These are phyloP conservation scores for Fusarium nygamai DNA, from an alignment of 2,329 filamentous ascomycete species.

Conservation along the genomic window DNA sequence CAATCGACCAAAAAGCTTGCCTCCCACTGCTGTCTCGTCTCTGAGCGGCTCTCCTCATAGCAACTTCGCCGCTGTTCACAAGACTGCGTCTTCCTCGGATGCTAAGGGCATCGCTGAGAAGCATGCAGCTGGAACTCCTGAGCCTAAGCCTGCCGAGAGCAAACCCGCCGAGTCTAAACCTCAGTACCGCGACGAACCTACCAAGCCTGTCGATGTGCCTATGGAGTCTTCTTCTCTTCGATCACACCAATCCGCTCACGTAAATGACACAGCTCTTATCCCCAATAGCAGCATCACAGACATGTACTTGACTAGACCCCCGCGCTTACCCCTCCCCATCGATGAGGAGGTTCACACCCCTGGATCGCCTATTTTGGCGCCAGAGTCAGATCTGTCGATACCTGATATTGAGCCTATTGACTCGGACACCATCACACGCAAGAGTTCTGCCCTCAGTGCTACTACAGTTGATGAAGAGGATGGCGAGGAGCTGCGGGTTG, in stretches of 20 bases:
- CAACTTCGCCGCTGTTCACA: slow-evolving; percentile 46
- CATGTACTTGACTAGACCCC: slow-evolving; percentile 77
- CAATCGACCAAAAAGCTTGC: slow-evolving; percentile 58
- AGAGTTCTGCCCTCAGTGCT: slow-evolving; percentile 68
- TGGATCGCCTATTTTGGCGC: slow-evolving; percentile 86
- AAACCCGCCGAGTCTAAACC: slow-evolving; percentile 32
- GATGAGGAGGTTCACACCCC: slow-evolving; percentile 91
- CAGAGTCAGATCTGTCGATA: slow-evolving; percentile 67
- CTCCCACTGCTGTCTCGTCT: slow-evolving; percentile 60
- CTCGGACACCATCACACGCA: slow-evolving; percentile 60
- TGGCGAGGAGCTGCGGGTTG: slow-evolving; percentile 78
- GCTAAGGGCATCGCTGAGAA: slow-evolving; percentile 19
- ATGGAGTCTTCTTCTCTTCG: slow-evolving; percentile 52
- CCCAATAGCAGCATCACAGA: slow-evolving; percentile 69
- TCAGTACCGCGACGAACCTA: slow-evolving; percentile 49
- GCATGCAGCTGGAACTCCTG: slow-evolving; percentile 9
- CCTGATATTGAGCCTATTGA: slow-evolving; percentile 65
- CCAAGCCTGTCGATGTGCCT: slow-evolving; percentile 69
- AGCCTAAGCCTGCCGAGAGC: slow-evolving; percentile 30
- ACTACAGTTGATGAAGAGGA: slow-evolving; percentile 80
- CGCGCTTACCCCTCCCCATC: slow-evolving; percentile 90
- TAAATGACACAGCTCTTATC: slow-evolving; percentile 55
- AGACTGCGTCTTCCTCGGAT: slow-evolving; percentile 34
- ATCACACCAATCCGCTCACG: slow-evolving; percentile 50
- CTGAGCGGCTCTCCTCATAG: slow-evolving; percentile 59